Evolutionary conservation across 768 basidiomycete species (phyloP), one percentile per base, ranked within the genome.

Genomic region (Suillus occidentalis): DNA sequence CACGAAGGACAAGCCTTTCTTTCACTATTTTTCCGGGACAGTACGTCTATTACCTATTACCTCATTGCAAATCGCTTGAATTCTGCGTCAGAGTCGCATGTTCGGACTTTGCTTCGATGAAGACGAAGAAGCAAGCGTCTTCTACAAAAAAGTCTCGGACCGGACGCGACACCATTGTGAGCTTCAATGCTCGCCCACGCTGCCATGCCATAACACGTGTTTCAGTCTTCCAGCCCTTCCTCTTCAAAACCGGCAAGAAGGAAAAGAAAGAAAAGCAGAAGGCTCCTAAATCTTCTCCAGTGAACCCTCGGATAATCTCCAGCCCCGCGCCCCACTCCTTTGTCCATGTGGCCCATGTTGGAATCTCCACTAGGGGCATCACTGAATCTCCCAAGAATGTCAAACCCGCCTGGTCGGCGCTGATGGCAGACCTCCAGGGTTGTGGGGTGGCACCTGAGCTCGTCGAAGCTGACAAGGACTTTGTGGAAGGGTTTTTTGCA

Each of bases 11-110:
- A 86, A 90, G 63, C 91, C 94, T 3, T 97, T 97, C 80, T 97
- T 97, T 78, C 94, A 98, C 76, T 84, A 88, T 45, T 96, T 97
- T 77, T 86, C 88, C 55, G 92, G 92, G 49, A 86, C 90, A 79
- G 95, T 96, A 72, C 73, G 92, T 81, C 4, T 25, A 6, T 36
- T 55, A 60, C 42, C 34, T 63, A 34, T 34, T 69, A 53, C 16
- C 28, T 36, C 60, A 42, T 34, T 60, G 56, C 47, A 22, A 22
- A 49, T 20, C 47, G 16, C 62, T 4, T 28, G 56, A 47, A 28
- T 65, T 45, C 31, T 45, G 36, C 28, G 50, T 13, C 62, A 66
- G 69, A 81, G 77, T 10, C 79, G 86, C 53, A 84, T 83, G 76
- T 82, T 84, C 71, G 85, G 84, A 39, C 80, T 85, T 71, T 82